phyloP scores from a whole-genome alignment of 1,284 basidiomycete species.

The Ceratobasidium sp. region DNA sequence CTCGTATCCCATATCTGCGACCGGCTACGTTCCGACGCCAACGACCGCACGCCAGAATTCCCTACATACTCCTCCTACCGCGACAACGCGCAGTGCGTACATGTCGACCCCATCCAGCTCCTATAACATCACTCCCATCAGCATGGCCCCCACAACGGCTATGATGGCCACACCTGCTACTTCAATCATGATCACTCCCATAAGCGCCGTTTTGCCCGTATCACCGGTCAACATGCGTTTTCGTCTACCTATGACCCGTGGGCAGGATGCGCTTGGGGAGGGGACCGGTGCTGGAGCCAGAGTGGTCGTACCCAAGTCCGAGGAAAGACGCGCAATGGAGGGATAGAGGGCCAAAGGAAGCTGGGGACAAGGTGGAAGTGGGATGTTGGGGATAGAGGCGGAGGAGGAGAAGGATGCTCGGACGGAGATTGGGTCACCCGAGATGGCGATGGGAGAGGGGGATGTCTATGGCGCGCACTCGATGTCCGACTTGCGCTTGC shows the following conservation, averaged over 20 bases:
- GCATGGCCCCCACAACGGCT: too few relatives aligned
- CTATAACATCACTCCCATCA: too few relatives aligned
- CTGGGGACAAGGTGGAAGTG: not conserved
- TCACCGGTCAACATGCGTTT: not conserved
- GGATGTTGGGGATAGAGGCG: not conserved
- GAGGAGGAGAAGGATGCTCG: not conserved
- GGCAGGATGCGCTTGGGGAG: not conserved
- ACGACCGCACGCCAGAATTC: not conserved
- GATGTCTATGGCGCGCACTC: too few relatives aligned
- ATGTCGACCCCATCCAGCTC: too few relatives aligned
- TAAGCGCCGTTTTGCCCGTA: constrained; percentile 19
- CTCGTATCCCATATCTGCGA: not conserved
- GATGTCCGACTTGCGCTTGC: too few relatives aligned
- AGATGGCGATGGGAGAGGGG: too few relatives aligned
- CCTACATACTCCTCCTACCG: not conserved
- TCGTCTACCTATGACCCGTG: constrained; percentile 19
- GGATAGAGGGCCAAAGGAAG: not conserved
- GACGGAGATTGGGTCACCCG: constrained; percentile 20
- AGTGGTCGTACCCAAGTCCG: too few relatives aligned
- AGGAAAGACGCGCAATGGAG: too few relatives aligned
- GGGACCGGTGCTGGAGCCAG: not conserved
- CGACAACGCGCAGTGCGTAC: not conserved
- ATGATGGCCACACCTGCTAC: not conserved
- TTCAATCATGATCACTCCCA: constrained; percentile 13
- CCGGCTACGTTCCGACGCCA: constrained; percentile 6